phyloP scores from a whole-genome alignment of 805 yeast genomes.

The Candida anglica region DNA sequence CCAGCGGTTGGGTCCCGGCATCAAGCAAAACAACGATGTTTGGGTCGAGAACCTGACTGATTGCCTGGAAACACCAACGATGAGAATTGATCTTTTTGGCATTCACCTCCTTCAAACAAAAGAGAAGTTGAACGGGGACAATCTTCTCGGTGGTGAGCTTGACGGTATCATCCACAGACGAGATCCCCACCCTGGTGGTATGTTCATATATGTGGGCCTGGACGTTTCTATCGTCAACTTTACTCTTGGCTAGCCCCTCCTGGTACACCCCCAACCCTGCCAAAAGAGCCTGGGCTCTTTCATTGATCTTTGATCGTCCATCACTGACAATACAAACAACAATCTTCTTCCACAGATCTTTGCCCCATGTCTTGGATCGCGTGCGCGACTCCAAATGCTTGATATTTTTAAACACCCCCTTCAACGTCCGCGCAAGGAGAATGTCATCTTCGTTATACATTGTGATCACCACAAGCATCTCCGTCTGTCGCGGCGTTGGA shows the following conservation, averaged over 20 bases:
- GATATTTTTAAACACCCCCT: slow-evolving; percentile 62
- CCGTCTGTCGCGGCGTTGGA: slow-evolving; percentile 51
- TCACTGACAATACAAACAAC: slow-evolving; percentile 63
- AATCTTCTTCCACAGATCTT: slow-evolving; percentile 54
- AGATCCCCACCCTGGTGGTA: slow-evolving; percentile 54
- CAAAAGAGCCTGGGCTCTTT: slow-evolving; percentile 56
- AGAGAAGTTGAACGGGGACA: slow-evolving; percentile 60
- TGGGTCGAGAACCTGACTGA: slow-evolving; percentile 55
- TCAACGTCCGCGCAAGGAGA: slow-evolving; percentile 55
- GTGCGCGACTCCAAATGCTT: slow-evolving; percentile 49
- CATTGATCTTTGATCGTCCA: slow-evolving; percentile 63
- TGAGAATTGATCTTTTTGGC: slow-evolving; percentile 65
- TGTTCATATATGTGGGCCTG: slow-evolving; percentile 66
- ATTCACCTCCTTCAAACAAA: slow-evolving; percentile 59
- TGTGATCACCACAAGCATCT: slow-evolving; percentile 57
- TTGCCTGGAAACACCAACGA: slow-evolving; percentile 67
- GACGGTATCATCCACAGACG: slow-evolving; percentile 48
- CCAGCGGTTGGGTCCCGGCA: slow-evolving; percentile 63
- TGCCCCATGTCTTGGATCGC: slow-evolving; percentile 47
- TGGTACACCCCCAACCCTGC: slow-evolving; percentile 66
- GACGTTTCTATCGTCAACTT: slow-evolving; percentile 56
- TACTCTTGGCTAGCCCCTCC: slow-evolving; percentile 60
- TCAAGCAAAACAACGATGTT: slow-evolving; percentile 54
- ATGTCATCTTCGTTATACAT: slow-evolving; percentile 68
- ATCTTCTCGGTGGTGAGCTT: slow-evolving; percentile 49